Percentiles rank a stretch among this genome's conserved stretches.
These are phyloP conservation scores for Gymnopilus dilepis DNA, from an alignment of 768 basidiomycete genomes.

Conservation along the genomic window DNA sequence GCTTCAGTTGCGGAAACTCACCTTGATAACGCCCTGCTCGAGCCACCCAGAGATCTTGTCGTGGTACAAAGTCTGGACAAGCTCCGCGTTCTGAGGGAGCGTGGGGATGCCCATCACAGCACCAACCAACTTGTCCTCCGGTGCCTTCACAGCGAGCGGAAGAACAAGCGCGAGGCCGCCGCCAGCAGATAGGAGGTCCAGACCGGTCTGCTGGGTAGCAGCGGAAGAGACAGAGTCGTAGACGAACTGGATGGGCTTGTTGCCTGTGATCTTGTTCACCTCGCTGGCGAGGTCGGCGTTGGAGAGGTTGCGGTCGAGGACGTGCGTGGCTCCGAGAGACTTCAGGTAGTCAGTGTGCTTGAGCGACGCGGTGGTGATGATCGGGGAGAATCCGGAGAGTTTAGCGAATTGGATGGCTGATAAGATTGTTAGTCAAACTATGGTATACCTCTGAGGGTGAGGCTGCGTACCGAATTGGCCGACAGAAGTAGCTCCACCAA, in stretches of 20 bases:
- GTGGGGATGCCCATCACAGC: constrained; percentile 10
- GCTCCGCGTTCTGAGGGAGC: constrained; percentile 18
- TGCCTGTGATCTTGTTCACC: constrained; percentile 26
- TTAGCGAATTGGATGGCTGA: constrained; percentile 37
- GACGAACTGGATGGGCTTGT: constrained; percentile 26
- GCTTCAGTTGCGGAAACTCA: neutral
- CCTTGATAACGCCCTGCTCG: constrained; percentile 28
- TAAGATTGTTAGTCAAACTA: no score
- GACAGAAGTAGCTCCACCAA: constrained; percentile 55
- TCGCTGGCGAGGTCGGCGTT: constrained; percentile 23
- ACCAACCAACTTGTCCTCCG: constrained; percentile 14
- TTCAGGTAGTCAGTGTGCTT: constrained; percentile 37
- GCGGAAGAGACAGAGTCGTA: constrained; percentile 33
- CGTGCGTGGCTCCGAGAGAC: constrained; percentile 45
- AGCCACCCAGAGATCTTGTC: constrained; percentile 19
- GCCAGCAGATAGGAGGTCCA: constrained; percentile 27
- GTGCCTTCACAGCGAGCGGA: constrained; percentile 1
- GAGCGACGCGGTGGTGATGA: constrained; percentile 45
- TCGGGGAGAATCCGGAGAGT: constrained; percentile 47
- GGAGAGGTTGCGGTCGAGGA: constrained; percentile 39
- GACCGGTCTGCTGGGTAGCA: constrained; percentile 29
- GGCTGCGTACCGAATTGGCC: constrained; percentile 50
- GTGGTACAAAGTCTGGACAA: constrained; percentile 21
- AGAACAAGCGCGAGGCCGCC: constrained; percentile 13
- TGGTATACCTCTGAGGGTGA: constrained; percentile 14